Base-by-base conservation (phyloP, 2,329 filamentous ascomycete genomes). In the Pyrenophora tritici-repentis region DNA sequence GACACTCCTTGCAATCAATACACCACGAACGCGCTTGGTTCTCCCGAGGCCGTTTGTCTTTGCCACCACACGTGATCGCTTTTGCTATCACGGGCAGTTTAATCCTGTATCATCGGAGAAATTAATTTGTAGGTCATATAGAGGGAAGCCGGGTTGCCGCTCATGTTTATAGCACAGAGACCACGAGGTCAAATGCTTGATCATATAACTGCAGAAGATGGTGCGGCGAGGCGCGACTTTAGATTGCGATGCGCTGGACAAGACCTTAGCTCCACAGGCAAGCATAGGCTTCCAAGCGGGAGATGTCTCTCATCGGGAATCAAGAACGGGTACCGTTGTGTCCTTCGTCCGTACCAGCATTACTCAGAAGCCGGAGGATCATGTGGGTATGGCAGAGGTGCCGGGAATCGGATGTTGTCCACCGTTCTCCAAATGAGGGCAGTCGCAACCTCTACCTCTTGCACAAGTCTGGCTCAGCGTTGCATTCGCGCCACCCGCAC, bases 11-110 rank as follows among this genome's bases (percentile, higher is more conserved):
- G 29, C 37, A 14, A 12, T 22, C 29, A 31, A 36, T 26, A 34
- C 63, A 66, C 69, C 63, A 62, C 60, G 63, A 59, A 65, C 39
- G 56, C 50, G 38, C 8, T 5, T n/a, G 4, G 12, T 34, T 33
- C 31, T 48, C 49, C 59, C 41, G 56, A 35, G 44, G 34, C 32
- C 24, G 63, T 63, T 59, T 55, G 55, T 33, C 36, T 50, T 33
- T 53, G 44, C 49, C 42, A 60, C 55, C 47, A 63, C 62, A 41
- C 24, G 61, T 64, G 62, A 59, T 46, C 18, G 53, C 43, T 56
- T 59, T 31, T 56, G 26, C 18, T 7, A 47, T 7, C 41, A 41
- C 22, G 42, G 34, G 54, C 48, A 44, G 50, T 42, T 38, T 38
- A 37, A 42, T 38, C 31, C 33, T 45, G 40, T 44, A 42, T 22